These are phyloP conservation scores for Russula ochroleuca DNA, from an alignment of 768 basidiomycete genomes.

Conservation along the genomic window DNA sequence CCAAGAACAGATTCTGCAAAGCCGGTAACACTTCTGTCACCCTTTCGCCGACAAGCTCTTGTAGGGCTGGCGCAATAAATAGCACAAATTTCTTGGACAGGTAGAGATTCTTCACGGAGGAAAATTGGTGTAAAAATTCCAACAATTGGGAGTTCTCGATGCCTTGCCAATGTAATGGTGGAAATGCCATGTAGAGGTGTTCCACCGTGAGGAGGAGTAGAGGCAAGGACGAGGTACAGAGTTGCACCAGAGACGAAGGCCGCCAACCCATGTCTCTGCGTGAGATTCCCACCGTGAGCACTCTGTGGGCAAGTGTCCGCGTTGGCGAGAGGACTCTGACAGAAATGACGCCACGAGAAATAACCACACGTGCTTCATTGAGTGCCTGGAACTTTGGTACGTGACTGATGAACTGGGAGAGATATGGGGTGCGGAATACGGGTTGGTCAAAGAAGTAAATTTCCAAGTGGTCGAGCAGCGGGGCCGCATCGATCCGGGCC, in stretches of 20 bases:
- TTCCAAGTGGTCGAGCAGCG: neutral
- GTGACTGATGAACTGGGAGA: neutral
- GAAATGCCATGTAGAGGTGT: neutral
- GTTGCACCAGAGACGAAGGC: neutral
- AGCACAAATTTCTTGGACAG: neutral
- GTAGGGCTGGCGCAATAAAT: neutral
- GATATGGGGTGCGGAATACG: neutral
- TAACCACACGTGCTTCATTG: neutral
- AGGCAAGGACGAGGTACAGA: neutral
- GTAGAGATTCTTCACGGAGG: neutral
- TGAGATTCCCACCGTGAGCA: neutral
- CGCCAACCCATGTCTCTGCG: neutral
- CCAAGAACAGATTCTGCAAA: neutral
- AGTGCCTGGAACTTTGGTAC: neutral
- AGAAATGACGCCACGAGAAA: neutral
- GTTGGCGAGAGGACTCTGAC: neutral
- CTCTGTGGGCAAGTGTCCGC: neutral
- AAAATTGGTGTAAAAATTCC: neutral
- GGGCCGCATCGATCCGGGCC: neutral
- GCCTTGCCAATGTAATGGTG: neutral
- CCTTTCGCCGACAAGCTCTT: neutral
- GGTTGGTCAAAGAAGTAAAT: neutral
- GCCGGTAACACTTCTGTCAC: neutral
- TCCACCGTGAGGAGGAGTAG: neutral
- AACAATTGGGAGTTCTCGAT: neutral